Evolutionary conservation across 2,329 filamentous ascomycete species (phyloP).

Genomic region (Ceratocystis papillata): DNA sequence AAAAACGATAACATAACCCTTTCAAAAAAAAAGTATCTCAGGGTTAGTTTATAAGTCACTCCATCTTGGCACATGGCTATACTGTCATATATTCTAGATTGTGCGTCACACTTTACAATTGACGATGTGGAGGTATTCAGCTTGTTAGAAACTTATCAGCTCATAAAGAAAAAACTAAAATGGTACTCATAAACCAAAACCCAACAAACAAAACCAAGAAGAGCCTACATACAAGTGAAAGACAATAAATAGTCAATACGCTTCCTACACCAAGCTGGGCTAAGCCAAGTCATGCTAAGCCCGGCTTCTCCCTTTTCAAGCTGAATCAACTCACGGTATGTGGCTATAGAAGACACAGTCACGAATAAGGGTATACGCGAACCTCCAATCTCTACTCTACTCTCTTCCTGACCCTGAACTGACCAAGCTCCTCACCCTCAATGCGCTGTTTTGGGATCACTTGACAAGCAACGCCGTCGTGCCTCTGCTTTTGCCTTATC

Average conservation of each 20-base stretch:
- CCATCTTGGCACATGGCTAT: no score
- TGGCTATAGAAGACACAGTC: conserved; percentile 7
- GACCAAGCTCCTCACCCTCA: background rate
- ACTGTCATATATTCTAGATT: background rate
- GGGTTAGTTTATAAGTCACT: no score
- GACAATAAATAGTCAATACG: background rate
- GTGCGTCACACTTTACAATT: background rate
- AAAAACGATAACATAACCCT: no score
- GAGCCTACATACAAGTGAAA: conserved; percentile 2
- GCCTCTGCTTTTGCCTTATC: background rate
- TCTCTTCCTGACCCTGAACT: background rate
- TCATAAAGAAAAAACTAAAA: conserved; percentile 8
- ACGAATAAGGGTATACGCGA: conserved; percentile 5
- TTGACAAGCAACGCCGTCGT: background rate
- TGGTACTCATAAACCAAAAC: conserved; percentile 13
- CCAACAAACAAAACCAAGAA: conserved; percentile 12
- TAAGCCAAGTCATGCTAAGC: background rate
- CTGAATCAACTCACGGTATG: background rate
- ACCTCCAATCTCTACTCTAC: background rate
- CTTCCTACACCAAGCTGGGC: background rate
- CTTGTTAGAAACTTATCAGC: background rate
- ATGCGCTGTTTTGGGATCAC: background rate
- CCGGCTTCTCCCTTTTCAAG: background rate
- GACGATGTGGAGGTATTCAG: no score
- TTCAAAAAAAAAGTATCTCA: no score